These are phyloP conservation scores for Zelonia costaricensis DNA, from an alignment of 208 protist species.

Conservation along the genomic window DNA sequence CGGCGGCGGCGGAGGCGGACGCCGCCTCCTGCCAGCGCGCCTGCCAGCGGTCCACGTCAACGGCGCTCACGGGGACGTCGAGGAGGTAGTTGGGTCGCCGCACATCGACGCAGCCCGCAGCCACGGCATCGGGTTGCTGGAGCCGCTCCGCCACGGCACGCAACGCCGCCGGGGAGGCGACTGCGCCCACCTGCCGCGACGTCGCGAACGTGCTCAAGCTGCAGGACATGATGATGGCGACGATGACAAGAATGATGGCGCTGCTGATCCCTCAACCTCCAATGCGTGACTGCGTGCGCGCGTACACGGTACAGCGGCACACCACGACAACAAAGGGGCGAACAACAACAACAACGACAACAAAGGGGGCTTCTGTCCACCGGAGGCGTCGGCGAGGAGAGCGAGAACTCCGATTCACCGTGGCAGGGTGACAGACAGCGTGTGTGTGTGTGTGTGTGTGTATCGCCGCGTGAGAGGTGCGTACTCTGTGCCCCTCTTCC, in stretches of 20 bases:
- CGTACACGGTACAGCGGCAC: too few relatives aligned
- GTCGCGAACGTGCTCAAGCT: slow-evolving; percentile 24
- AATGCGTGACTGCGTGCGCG: too few relatives aligned
- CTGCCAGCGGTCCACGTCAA: slow-evolving; percentile 61
- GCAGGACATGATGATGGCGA: slow-evolving; percentile 17
- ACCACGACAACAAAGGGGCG: too few relatives aligned
- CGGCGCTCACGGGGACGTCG: slow-evolving; percentile 70
- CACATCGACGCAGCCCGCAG: background rate
- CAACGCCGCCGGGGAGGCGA: slow-evolving; percentile 9
- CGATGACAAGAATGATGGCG: background rate
- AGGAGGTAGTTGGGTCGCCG: slow-evolving; percentile 48
- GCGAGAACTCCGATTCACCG: too few relatives aligned
- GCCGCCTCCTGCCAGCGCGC: slow-evolving; percentile 14
- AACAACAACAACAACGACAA: too few relatives aligned
- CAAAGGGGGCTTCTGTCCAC: too few relatives aligned
- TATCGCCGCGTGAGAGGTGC: too few relatives aligned
- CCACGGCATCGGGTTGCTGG: slow-evolving; percentile 12
- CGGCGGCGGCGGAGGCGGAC: background rate
- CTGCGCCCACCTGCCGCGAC: slow-evolving; percentile 21
- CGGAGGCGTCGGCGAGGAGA: too few relatives aligned
- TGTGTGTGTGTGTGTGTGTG: too few relatives aligned
- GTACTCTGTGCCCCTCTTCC: too few relatives aligned
- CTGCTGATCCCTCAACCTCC: too few relatives aligned
- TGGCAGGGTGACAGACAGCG: too few relatives aligned
- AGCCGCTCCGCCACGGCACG: slow-evolving; percentile 22